These are phyloP conservation scores for Allium fistulosum DNA, from an alignment of 106 monocot genomes.

Conservation along the genomic window DNA sequence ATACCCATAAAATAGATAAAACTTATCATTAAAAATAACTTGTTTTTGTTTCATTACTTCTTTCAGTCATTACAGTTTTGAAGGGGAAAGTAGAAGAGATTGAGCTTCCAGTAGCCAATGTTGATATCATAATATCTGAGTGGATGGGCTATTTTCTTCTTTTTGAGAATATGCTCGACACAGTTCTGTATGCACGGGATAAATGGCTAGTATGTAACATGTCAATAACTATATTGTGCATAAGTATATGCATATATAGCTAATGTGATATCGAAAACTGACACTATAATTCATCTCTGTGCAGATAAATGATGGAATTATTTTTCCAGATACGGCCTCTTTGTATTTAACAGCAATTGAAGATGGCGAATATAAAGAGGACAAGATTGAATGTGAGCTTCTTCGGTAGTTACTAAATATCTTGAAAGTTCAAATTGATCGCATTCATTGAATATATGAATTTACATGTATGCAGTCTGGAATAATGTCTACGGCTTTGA, in stretches of 20 bases:
- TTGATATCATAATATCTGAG: slow-evolving; percentile 85
- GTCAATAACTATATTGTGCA: background rate
- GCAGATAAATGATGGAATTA: slow-evolving; percentile 61
- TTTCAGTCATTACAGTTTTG: slow-evolving; percentile 74
- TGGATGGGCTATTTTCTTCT: slow-evolving; percentile 99
- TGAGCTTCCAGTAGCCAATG: slow-evolving; percentile 68
- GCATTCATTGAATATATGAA: no score
- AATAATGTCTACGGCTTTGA: slow-evolving; percentile 89
- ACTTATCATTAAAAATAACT: no score
- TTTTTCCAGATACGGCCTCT: slow-evolving; percentile 84
- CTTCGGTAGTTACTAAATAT: background rate
- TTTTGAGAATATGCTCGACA: slow-evolving; percentile 94
- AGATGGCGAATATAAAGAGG: slow-evolving; percentile 94
- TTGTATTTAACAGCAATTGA: slow-evolving; percentile 90
- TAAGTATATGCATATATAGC: background rate
- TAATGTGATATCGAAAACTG: background rate
- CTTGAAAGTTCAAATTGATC: no score
- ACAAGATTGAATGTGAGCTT: slow-evolving; percentile 82
- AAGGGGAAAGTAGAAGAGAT: slow-evolving; percentile 95
- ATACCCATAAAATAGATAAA: no score
- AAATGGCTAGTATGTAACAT: slow-evolving; percentile 90
- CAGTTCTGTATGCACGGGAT: slow-evolving; percentile 92
- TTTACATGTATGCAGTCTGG: slow-evolving; percentile 52
- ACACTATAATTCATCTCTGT: background rate
- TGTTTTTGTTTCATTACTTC: slow-evolving; percentile 1